These are phyloP conservation scores for Nemania sp. DNA, from an alignment of 2,329 filamentous ascomycete species.

Conservation along the genomic window DNA sequence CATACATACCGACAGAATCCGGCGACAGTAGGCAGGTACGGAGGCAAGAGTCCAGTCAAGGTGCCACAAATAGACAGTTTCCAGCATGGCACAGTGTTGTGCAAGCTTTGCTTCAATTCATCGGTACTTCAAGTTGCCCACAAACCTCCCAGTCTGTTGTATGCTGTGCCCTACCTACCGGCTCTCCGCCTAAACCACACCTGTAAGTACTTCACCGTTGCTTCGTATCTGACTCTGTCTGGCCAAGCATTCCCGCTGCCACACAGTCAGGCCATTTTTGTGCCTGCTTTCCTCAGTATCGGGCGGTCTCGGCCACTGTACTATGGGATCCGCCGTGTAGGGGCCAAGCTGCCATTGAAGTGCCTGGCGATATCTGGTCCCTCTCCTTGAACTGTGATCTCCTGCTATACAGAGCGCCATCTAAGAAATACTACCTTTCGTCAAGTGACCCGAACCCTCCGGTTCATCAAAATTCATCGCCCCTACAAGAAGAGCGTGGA, in stretches of 20 bases:
- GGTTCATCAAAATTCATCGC: conserved; percentile 19
- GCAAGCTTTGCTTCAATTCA: too few species aligned
- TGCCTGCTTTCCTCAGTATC: conserved; percentile 35
- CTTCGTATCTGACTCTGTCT: conserved; percentile 13
- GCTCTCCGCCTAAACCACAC: conserved; percentile 7
- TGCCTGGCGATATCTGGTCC: conserved; percentile 18
- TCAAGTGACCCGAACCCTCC: conserved; percentile 22
- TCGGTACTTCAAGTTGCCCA: too few species aligned
- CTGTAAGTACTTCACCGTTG: conserved; percentile 2
- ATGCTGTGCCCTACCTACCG: too few species aligned
- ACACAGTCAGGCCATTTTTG: conserved; percentile 38
- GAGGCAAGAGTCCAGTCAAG: too few species aligned
- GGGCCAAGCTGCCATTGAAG: conserved; percentile 16
- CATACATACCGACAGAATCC: too few species aligned
- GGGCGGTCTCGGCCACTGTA: conserved; percentile 40
- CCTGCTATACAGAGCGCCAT: conserved; percentile 20
- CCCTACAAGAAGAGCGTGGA: conserved; percentile 25
- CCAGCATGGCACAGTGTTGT: too few species aligned
- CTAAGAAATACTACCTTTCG: conserved; percentile 16
- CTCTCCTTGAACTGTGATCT: conserved; percentile 14
- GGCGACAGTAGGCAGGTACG: too few species aligned
- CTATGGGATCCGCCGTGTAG: conserved; percentile 30
- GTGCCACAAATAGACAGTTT: too few species aligned
- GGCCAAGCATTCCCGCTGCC: conserved; percentile 25
- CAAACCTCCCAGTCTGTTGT: too few species aligned